Base-by-base conservation (phyloP, 495 filamentous ascomycete species). In the Lepidopterella palustris region DNA sequence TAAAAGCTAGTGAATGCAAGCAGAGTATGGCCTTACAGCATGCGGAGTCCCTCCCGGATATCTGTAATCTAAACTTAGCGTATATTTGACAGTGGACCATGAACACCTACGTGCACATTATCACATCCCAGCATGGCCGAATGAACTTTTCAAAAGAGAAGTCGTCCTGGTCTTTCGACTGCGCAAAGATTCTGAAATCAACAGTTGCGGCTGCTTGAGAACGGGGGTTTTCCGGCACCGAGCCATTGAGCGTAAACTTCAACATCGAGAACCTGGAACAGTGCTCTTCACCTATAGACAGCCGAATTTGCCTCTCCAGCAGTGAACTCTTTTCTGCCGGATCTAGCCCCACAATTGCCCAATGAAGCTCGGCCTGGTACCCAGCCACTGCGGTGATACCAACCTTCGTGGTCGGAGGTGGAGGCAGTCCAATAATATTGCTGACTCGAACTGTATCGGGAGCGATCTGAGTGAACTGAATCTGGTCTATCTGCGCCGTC, bases 391-490 rank as follows among this genome's bases (percentile, higher is more conserved):
- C 51, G 11, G 58, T 57, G 54, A 65, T 60, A n/a, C 58, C 63
- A n/a, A 62, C 58, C 55, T 65, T 61, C 21, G 63, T 64, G 4
- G 62, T 64, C 5, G 58, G 32, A 5, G 62, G 62, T 25, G 62
- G 31, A 18, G 58, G 62, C 10, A 53, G 23, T 6, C 58, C 62
- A 25, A 56, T 20, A 32, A 62, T 32, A 8, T 59, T 59, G 2
- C 59, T 57, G 13, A 65, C 27, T 21, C 42, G 25, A 8, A 65
- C 59, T n/a, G 40, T 27, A 28, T 65, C 50, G 24, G 57, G 27
- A 4, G 53, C 53, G 10, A 65, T 26, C 21, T 65, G 53, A 18
- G 32, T 39, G 8, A 62, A 23, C 29, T 62, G 45, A 48, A 65
- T 59, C 20, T 65, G 45, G 11, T 60, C 54, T 11, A 65, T 58